Conservation (phyloP, 164 flowering plant genomes). For the Sedum album region DNA sequence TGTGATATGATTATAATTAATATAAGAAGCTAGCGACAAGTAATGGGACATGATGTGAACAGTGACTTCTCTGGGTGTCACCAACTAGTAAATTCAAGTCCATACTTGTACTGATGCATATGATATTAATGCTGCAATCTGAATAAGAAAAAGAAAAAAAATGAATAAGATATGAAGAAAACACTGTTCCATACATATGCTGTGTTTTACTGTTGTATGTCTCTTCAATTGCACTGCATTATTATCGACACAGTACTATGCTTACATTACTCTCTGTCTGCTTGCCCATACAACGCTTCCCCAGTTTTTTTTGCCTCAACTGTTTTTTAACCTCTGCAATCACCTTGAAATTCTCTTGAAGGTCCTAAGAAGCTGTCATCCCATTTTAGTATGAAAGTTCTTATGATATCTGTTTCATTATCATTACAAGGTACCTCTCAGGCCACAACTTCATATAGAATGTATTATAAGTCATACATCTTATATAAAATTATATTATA, state of each 20-base stretch:
- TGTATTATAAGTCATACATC: too few species aligned
- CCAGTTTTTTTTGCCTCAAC: background rate
- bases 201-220: background rate
- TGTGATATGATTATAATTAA: background rate
- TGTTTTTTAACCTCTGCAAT: background rate
- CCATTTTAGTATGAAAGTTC: too few species aligned
- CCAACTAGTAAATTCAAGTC: background rate
- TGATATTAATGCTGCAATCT: constrained; percentile 4
- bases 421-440: too few species aligned
- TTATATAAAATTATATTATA: too few species aligned
- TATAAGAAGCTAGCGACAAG: background rate
- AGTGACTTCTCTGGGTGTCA: constrained; percentile 1
- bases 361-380: background rate
- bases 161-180: constrained; percentile 4
- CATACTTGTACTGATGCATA: constrained; percentile 1
- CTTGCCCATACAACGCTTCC: background rate
- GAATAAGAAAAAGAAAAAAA: too few species aligned
- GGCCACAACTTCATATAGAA: too few species aligned
- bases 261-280: background rate
- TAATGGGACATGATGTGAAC: constrained; percentile 2
- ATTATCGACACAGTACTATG: background rate
- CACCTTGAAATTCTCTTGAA: background rate
- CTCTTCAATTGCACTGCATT: background rate
- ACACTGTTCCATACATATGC: constrained; percentile 7
- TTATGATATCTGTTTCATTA: too few species aligned